Percentiles rank a stretch among this genome's conserved stretches.
Conservation (phyloP, 2,329 filamentous ascomycete genomes). For the Fusarium sp. region DNA sequence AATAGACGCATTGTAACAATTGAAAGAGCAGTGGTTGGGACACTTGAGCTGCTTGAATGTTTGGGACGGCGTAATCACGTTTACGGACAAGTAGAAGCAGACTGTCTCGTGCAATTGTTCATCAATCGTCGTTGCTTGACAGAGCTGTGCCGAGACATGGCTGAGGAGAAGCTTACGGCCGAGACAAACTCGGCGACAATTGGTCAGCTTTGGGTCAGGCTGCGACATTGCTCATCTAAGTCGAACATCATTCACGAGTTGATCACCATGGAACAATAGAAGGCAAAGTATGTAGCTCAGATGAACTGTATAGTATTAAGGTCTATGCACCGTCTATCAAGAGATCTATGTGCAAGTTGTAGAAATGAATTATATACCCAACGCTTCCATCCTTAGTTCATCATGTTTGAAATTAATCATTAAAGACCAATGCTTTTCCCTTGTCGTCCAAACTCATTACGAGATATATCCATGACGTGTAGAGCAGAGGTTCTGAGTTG, state of each 20-base stretch:
- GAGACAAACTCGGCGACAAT: background rate
- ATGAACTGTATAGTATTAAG: conserved; percentile 27
- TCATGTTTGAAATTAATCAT: conserved; percentile 23
- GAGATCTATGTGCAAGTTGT: conserved; percentile 29
- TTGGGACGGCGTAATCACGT: background rate
- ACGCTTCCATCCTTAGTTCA: conserved; percentile 26
- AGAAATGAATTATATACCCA: conserved; percentile 37
- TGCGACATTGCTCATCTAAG: no score
- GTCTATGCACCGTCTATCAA: conserved; percentile 29
- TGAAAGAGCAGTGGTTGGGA: background rate
- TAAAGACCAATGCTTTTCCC: conserved; percentile 18
- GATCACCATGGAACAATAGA: background rate
- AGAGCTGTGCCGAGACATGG: background rate
- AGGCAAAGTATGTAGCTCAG: background rate
- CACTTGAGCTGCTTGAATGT: background rate
- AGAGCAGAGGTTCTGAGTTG: background rate
- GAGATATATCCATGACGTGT: conserved; percentile 5
- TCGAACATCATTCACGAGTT: background rate
- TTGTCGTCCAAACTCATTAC: conserved; percentile 4
- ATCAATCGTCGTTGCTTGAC: background rate
- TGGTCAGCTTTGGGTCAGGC: background rate
- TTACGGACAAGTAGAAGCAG: background rate
- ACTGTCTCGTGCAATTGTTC: background rate
- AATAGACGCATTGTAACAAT: background rate
- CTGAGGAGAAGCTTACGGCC: background rate